phyloP scores from a whole-genome alignment of 1,284 basidiomycete species.

The Moesziomyces aphidis region DNA sequence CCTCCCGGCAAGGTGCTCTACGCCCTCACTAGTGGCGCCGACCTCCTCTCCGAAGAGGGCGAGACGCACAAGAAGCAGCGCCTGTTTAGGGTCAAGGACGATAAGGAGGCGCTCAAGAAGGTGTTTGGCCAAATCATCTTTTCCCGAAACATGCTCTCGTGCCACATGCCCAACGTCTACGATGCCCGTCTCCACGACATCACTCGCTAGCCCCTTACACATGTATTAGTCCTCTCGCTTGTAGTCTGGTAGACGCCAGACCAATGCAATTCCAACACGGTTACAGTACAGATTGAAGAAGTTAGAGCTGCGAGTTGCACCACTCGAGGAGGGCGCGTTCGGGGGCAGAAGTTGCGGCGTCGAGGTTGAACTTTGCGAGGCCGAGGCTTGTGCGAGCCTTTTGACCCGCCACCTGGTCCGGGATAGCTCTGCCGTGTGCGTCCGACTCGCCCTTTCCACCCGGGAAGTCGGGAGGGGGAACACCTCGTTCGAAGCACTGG shows the following conservation, averaged over 20 bases:
- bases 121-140: constrained; percentile 85
- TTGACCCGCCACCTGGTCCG: constrained; percentile 25
- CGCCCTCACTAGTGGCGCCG: constrained; percentile 78
- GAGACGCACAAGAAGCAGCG: constrained; percentile 9
- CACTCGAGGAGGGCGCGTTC: constrained; percentile 28
- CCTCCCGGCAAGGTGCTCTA: constrained; percentile 83
- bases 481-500: constrained; percentile 72
- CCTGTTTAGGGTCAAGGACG: constrained; percentile 32
- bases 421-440: constrained; percentile 72
- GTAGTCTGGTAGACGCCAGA: neutral
- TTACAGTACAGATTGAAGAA: neutral
- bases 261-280: neutral
- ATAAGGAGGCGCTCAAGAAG: constrained; percentile 54
- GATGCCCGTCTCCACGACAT: constrained; percentile 35
- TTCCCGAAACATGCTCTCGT: constrained; percentile 80
- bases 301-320: constrained; percentile 40
- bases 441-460: constrained; percentile 77
- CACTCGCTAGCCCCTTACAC: constrained; percentile 6
- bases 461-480: constrained; percentile 80
- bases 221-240: constrained; percentile 2
- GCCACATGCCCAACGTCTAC: constrained; percentile 75
- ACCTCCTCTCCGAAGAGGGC: constrained; percentile 10
- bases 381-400: constrained; percentile 24
- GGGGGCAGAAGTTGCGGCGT: neutral
- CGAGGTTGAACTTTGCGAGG: constrained; percentile 20